These are phyloP conservation scores for Agrocybe pediades DNA, from an alignment of 768 basidiomycete genomes.

Conservation along the genomic window DNA sequence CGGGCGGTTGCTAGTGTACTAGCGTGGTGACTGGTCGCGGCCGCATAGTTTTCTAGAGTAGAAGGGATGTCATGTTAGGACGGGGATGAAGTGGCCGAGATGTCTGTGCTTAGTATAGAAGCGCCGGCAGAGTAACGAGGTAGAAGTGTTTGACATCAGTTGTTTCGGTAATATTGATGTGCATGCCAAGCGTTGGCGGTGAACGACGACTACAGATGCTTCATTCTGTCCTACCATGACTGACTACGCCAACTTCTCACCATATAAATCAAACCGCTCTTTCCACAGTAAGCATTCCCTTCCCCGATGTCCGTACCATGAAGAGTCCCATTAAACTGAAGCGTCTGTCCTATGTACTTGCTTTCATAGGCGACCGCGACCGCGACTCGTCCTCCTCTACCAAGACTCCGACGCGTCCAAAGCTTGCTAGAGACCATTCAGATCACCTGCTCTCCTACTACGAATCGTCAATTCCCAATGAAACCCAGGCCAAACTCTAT, in stretches of 20 bases:
- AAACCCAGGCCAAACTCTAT: constrained; percentile 23
- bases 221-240: constrained; percentile 17
- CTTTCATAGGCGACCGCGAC: constrained; percentile 24
- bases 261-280: constrained; percentile 20
- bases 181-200: constrained; percentile 1
- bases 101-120: not conserved
- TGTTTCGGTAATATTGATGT: not conserved
- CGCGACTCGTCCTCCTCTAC: too few relatives aligned
- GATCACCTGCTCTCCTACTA: constrained; percentile 37
- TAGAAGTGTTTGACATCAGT: not conserved
- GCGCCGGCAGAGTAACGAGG: not conserved
- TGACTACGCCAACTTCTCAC: constrained; percentile 12
- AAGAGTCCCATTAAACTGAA: constrained; percentile 33
- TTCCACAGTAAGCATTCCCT: constrained; percentile 15
- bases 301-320: constrained; percentile 23
- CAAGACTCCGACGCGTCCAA: constrained; percentile 13
- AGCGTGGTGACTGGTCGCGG: not conserved
- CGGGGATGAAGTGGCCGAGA: not conserved
- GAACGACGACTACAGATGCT: constrained; percentile 6
- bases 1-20: too few relatives aligned
- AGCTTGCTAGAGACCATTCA: constrained; percentile 20
- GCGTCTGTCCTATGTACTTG: constrained; percentile 30
- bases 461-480: constrained; percentile 52
- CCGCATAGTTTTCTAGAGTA: not conserved
- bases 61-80: too few relatives aligned